A percentile compares a stretch with the other conserved stretches of the same genome.
phyloP scores from a whole-genome alignment of 805 yeast species.

The Teunomyces lycoperdinae region DNA sequence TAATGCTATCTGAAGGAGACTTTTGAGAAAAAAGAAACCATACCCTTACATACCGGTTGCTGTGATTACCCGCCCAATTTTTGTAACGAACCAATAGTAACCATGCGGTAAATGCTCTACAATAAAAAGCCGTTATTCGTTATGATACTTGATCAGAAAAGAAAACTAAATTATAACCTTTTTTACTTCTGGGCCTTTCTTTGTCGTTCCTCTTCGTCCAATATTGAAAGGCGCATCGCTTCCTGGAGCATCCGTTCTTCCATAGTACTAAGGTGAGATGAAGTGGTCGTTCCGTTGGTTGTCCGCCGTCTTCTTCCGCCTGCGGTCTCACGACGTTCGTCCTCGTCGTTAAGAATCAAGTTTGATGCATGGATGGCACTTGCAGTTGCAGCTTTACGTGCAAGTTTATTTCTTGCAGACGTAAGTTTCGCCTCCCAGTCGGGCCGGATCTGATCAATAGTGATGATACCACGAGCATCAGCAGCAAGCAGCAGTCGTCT shows the following conservation, averaged over 20 bases:
- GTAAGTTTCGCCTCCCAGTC: conserved; percentile 83
- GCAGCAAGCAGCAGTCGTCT: conserved; percentile 48
- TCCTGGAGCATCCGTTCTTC: conserved; percentile 81
- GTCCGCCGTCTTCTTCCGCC: conserved; percentile 25
- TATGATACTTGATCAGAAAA: background rate
- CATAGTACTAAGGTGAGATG: conserved; percentile 16
- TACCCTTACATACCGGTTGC: background rate
- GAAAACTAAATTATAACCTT: background rate
- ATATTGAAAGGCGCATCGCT: conserved; percentile 70
- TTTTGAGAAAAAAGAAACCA: background rate
- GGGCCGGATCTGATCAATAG: conserved; percentile 83
- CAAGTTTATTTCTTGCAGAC: conserved; percentile 71
- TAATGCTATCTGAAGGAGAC: background rate
- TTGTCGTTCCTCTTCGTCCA: conserved; percentile 63
- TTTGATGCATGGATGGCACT: conserved; percentile 90
- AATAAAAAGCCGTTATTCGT: background rate
- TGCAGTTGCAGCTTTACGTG: conserved; percentile 89
- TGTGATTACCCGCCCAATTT: background rate
- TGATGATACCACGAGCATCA: conserved; percentile 64
- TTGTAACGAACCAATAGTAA: background rate
- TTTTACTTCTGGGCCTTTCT: conserved; percentile 11
- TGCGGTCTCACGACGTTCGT: conserved; percentile 3
- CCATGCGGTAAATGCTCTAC: background rate
- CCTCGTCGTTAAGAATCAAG: conserved; percentile 47
- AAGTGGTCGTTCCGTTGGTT: conserved; percentile 7